Base-by-base conservation (phyloP, 257 asterid species). In the Ligustrum vulgare region DNA sequence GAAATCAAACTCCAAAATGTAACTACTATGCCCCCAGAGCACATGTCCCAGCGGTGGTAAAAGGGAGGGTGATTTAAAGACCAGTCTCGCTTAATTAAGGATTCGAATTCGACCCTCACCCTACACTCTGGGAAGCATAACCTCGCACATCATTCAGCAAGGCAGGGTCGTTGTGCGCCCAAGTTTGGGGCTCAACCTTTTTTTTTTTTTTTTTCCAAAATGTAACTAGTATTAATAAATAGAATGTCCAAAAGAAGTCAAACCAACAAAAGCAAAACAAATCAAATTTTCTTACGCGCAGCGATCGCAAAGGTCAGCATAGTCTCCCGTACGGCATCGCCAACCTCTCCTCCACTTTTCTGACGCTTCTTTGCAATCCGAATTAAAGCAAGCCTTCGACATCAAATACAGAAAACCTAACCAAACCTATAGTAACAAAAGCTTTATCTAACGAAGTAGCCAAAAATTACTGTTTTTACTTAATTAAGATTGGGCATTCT, bases 321-420 rank as follows among this genome's bases (percentile, higher is more conserved):
- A 92, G 75, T 94, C 97, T 72, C 99, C 99, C 64, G 97, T 87
- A 63, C 97, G 97, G 79, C 98, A 93, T 32, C 99, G 96, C 99
- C 99, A 92, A 39, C 99, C 99, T 70, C 84, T 84, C 73, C 84
- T 84, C 74, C 89, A 81, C 77, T 47, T 85, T 56, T 86, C 91
- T 73, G 93, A 39, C 43, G 77, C 54, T 77, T 78, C 86, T 66
- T 85, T 89, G 84, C 99, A 94, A 88, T 80, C 88, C 2, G 91
- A 86, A 86, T 94, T 94, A 80, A 92, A 94, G 86, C 99, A 94
- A 47, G 77, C 79, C 73, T 85, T 84, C 75, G 85, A 31, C 87
- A 72, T 76, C 80, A 62, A 85, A 22, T 69, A 41, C 67, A 37
- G 56, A 75, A 78, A 37, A 85, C 86, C 86, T 72, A 82, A 79